Percentiles rank a stretch among this genome's conserved stretches.
Conservation (phyloP, 129 eudicot genomes). For the Helianthus annuus region DNA sequence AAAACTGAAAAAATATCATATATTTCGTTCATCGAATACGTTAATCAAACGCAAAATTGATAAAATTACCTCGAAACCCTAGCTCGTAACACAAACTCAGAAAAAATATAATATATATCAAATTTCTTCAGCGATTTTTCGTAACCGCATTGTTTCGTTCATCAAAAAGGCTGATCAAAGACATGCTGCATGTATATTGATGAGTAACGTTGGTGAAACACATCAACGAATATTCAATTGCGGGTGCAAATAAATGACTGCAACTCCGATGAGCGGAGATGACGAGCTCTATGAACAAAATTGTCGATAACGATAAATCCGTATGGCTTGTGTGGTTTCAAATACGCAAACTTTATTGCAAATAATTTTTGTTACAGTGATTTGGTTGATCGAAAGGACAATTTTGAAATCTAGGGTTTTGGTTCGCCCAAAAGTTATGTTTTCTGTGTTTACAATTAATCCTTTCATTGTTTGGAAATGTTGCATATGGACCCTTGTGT, state of each 20-base stretch:
- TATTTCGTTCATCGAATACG: too few species aligned
- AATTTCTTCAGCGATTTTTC: constrained; percentile 14
- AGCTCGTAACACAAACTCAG: neutral
- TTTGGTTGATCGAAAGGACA: constrained; percentile 5
- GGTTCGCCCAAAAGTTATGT: constrained; percentile 19
- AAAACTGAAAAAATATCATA: too few species aligned
- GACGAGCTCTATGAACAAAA: constrained; percentile 29
- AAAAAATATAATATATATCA: neutral
- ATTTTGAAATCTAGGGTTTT: constrained; percentile 39
- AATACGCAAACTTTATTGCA: constrained; percentile 12
- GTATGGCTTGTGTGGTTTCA: constrained; percentile 36
- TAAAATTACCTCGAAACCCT: constrained; percentile 33
- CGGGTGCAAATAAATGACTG: constrained; percentile 15
- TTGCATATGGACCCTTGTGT: neutral
- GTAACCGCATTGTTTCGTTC: constrained; percentile 23
- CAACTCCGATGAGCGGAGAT: constrained; percentile 53
- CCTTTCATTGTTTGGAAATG: neutral
- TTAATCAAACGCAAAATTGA: too few species aligned
- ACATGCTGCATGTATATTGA: constrained; percentile 16
- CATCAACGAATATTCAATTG: neutral
- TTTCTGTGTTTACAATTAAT: neutral
- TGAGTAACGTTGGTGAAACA: neutral
- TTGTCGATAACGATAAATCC: constrained; percentile 48
- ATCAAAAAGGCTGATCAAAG: constrained; percentile 1
- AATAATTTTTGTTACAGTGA: neutral